Evolutionary conservation across 352 stramenopile species (phyloP).

Genomic region (Globisporangium spinosum): DNA sequence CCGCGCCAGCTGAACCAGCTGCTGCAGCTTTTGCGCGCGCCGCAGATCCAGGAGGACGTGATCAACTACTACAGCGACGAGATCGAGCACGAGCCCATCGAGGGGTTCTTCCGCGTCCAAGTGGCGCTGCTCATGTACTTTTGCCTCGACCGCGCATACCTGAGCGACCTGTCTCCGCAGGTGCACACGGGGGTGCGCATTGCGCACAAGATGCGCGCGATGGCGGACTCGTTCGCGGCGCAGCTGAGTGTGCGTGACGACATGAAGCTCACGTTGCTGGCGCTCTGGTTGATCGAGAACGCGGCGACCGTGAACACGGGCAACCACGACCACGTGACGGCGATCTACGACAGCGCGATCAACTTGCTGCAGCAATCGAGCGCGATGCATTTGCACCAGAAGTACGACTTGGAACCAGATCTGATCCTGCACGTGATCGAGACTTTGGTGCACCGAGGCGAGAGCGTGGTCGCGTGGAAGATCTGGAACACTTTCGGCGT

Average conservation of each 20-base stretch:
- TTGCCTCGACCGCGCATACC: slow-evolving; percentile 63
- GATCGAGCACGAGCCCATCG: slow-evolving; percentile 61
- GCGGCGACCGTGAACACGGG: slow-evolving; percentile 64
- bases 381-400: slow-evolving; percentile 67
- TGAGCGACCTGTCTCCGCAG: slow-evolving; percentile 47
- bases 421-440: slow-evolving; percentile 76
- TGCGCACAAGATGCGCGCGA: slow-evolving; percentile 52
- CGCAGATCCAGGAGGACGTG: slow-evolving; percentile 52
- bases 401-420: slow-evolving; percentile 67
- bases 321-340: slow-evolving; percentile 52
- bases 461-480: slow-evolving; percentile 78
- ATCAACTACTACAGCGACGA: slow-evolving; percentile 60
- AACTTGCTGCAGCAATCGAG: slow-evolving; percentile 64
- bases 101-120: slow-evolving; percentile 73
- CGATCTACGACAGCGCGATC: slow-evolving; percentile 64
- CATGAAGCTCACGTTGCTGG: slow-evolving; percentile 78
- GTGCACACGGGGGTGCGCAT: slow-evolving; percentile 49
- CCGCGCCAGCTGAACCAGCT: slow-evolving; percentile 48
- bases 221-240: slow-evolving; percentile 68
- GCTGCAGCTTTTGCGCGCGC: slow-evolving; percentile 43
- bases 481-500: slow-evolving; percentile 82
- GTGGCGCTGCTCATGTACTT: slow-evolving; percentile 79
- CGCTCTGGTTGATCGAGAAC: slow-evolving; percentile 81
- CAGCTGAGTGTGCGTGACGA: slow-evolving; percentile 73
- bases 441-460: slow-evolving; percentile 69